phyloP scores from a whole-genome alignment of 805 yeast genomes.

The Deakozyma indianensis region DNA sequence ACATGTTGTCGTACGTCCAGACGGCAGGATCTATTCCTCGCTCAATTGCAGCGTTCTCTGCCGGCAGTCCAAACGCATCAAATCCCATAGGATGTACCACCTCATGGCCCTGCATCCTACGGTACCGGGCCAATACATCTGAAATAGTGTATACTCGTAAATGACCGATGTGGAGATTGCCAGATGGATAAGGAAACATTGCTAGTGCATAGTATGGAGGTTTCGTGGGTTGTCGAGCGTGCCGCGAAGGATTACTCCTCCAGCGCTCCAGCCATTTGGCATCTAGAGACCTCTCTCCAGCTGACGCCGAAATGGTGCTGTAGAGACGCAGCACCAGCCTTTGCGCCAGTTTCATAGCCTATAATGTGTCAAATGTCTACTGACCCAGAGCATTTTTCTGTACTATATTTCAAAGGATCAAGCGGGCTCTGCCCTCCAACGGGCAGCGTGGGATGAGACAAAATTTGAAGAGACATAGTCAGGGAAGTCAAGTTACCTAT shows the following conservation, averaged over 20 bases:
- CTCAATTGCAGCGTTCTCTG: slow-evolving; percentile 95
- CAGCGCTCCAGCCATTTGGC: slow-evolving; percentile 3
- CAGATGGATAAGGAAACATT: slow-evolving; percentile 96
- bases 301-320: neutral
- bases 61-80: slow-evolving; percentile 98
- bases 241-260: slow-evolving; percentile 1
- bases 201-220: slow-evolving; percentile 51
- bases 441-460: too few relatives aligned
- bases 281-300: neutral
- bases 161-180: slow-evolving; percentile 86
- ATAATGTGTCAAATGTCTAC: too few relatives aligned
- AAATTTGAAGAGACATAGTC: too few relatives aligned
- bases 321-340: neutral
- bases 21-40: slow-evolving; percentile 58
- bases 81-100: slow-evolving; percentile 97
- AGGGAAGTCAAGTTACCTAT: too few relatives aligned
- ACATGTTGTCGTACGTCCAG: slow-evolving; percentile 78
- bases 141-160: slow-evolving; percentile 83
- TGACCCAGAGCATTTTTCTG: too few relatives aligned
- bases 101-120: slow-evolving; percentile 57
- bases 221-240: slow-evolving; percentile 3
- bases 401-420: too few relatives aligned
- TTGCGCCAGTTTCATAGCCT: too few relatives aligned
- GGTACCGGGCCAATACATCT: slow-evolving; percentile 68
- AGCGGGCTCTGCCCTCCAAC: too few relatives aligned